Percentiles rank a stretch among this genome's conserved stretches.
These are phyloP conservation scores for Dacryopinax spathularia DNA, from an alignment of 768 basidiomycete species.

Conservation along the genomic window DNA sequence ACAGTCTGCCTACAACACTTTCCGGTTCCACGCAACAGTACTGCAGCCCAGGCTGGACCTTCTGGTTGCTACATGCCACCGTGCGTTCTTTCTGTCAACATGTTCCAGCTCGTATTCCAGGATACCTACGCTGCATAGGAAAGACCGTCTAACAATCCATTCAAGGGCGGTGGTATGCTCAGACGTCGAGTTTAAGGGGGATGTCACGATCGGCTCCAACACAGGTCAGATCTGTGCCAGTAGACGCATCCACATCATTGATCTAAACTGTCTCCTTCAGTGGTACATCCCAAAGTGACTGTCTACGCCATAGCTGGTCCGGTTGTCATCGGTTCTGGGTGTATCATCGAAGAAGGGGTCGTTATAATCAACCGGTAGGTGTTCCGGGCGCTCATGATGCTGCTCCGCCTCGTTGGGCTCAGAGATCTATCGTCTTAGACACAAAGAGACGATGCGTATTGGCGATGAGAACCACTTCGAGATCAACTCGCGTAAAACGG, in stretches of 20 bases:
- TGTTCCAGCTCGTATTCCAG: too few relatives aligned
- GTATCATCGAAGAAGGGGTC: conserved; percentile 82
- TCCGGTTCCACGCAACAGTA: too few relatives aligned
- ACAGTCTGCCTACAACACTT: too few relatives aligned
- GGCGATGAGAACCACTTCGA: conserved; percentile 91
- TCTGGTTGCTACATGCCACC: neutral
- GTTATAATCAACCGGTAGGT: conserved; percentile 78
- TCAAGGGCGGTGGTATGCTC: conserved; percentile 83
- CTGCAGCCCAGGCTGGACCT: too few relatives aligned
- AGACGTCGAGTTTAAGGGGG: conserved; percentile 87
- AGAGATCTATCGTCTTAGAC: conserved; percentile 23
- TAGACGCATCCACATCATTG: neutral
- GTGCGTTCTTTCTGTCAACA: neutral
- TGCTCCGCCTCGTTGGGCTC: neutral
- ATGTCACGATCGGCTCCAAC: conserved; percentile 85
- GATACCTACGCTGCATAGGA: conserved; percentile 31
- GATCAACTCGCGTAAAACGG: conserved; percentile 71
- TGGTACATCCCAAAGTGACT: conserved; percentile 88
- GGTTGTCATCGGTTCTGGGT: conserved; percentile 74
- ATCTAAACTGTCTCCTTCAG: conserved; percentile 25
- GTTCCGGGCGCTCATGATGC: conserved; percentile 6
- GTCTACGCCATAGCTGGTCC: conserved; percentile 84
- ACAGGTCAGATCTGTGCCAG: neutral
- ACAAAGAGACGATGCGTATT: conserved; percentile 80
- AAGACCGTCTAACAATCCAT: conserved; percentile 80